Percentiles rank a stretch among this genome's conserved stretches.
These are phyloP conservation scores for Erigeron philadelphicus DNA, from an alignment of 140 eudicot genomes.

Conservation along the genomic window DNA sequence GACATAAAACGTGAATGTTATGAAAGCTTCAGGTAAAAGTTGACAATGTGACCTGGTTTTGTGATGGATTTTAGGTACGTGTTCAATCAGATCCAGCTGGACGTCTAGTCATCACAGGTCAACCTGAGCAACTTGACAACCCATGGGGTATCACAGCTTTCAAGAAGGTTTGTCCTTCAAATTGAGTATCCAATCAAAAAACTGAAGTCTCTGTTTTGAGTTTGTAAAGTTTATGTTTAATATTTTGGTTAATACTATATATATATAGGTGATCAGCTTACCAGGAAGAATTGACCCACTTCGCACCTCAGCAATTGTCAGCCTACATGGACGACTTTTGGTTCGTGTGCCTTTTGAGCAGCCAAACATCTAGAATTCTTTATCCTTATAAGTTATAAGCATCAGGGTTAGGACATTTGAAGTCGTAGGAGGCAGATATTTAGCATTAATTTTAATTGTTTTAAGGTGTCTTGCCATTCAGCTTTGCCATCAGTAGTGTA, in stretches of 20 bases:
- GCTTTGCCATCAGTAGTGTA: conserved; percentile 20
- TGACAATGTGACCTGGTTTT: not conserved
- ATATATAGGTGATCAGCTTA: conserved; percentile 58
- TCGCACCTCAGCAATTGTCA: conserved; percentile 83
- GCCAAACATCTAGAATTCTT: conserved; percentile 31
- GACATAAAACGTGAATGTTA: too few species aligned
- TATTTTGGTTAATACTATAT: conserved; percentile 4
- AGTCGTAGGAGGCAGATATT: conserved; percentile 25
- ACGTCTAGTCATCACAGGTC: conserved; percentile 83
- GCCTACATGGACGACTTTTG: conserved; percentile 79
- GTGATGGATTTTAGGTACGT: conserved; percentile 52
- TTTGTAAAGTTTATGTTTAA: not conserved
- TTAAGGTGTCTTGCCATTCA: not conserved
- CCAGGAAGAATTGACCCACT: conserved; percentile 81
- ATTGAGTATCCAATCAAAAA: not conserved
- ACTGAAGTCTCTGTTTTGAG: not conserved
- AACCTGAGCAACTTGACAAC: conserved; percentile 89
- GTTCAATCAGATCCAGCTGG: conserved; percentile 96
- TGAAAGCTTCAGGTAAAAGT: not conserved
- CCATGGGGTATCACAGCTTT: conserved; percentile 95
- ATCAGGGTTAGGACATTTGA: conserved; percentile 7
- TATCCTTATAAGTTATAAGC: not conserved
- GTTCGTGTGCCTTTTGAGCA: conserved; percentile 92
- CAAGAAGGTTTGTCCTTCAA: conserved; percentile 49
- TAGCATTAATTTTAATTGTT: conserved; percentile 14